A percentile compares a stretch with the other conserved stretches of the same genome.
These are phyloP conservation scores for Boletus vinaceobasis DNA, from an alignment of 768 basidiomycete genomes.

Conservation along the genomic window DNA sequence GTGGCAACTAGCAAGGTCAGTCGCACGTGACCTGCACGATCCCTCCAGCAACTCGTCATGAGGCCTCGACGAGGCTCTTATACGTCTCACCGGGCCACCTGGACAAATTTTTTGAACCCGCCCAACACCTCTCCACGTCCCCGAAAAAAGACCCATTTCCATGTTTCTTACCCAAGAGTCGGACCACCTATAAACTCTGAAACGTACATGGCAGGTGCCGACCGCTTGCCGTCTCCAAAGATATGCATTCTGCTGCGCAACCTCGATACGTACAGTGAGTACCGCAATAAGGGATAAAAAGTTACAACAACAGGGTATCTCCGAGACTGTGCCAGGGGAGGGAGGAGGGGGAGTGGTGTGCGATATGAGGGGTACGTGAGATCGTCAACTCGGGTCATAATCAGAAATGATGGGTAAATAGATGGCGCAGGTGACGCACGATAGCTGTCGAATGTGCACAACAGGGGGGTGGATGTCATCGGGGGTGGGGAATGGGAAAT, in stretches of 20 bases:
- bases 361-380: conserved; percentile 23
- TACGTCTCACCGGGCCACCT: not conserved
- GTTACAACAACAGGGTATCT: conserved; percentile 36
- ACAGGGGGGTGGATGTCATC: conserved; percentile 4
- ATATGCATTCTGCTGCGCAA: conserved; percentile 37
- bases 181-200: no score
- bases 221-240: conserved; percentile 27
- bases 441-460: conserved; percentile 5
- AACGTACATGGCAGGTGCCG: no score
- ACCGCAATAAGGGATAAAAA: conserved; percentile 26
- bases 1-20: not conserved
- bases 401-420: conserved; percentile 6
- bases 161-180: not conserved
- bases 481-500: not conserved
- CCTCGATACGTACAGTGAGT: conserved; percentile 25
- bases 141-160: not conserved
- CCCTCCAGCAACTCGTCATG: not conserved
- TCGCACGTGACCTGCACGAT: conserved; percentile 7
- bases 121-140: not conserved
- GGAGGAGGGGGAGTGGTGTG: conserved; percentile 8
- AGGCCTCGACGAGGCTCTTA: conserved; percentile 3
- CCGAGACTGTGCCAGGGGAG: conserved; percentile 31
- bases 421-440: conserved; percentile 25
- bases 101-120: not conserved
- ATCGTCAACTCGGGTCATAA: conserved; percentile 33